phyloP scores from a whole-genome alignment of 305 asterid genomes.

The Fraxinus dipetala region DNA sequence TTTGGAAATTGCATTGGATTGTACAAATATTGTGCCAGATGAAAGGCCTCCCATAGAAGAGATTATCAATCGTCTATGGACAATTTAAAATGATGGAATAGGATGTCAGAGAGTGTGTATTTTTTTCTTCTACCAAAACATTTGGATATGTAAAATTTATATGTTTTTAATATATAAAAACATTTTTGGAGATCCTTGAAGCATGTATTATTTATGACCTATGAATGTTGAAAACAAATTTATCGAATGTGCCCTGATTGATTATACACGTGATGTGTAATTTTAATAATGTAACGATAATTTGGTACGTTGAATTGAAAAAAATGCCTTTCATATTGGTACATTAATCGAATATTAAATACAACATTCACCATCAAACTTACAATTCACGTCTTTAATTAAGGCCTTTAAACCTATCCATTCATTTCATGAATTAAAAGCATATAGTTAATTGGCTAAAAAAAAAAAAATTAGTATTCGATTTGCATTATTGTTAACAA shows the following conservation, averaged over 20 bases:
- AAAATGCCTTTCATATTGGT: background rate
- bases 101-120: background rate
- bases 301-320: background rate
- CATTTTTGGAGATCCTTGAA: background rate
- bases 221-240: background rate
- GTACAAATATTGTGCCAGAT: conserved; percentile 30
- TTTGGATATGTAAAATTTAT: background rate
- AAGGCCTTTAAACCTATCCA: background rate
- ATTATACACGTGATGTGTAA: too few species aligned
- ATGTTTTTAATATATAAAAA: background rate
- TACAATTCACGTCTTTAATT: too few species aligned
- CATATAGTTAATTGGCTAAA: background rate
- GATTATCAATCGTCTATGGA: conserved; percentile 26
- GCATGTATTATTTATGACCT: background rate
- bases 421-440: background rate
- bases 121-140: background rate
- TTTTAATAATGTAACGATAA: too few species aligned
- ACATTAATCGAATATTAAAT: background rate
- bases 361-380: background rate
- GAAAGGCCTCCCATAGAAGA: conserved; percentile 41
- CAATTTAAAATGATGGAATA: background rate
- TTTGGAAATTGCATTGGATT: conserved; percentile 33
- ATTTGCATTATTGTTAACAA: background rate
- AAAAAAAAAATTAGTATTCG: too few species aligned
- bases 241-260: background rate